These are phyloP conservation scores for Brassica juncea DNA, from an alignment of 345 rosid genomes.

Conservation along the genomic window DNA sequence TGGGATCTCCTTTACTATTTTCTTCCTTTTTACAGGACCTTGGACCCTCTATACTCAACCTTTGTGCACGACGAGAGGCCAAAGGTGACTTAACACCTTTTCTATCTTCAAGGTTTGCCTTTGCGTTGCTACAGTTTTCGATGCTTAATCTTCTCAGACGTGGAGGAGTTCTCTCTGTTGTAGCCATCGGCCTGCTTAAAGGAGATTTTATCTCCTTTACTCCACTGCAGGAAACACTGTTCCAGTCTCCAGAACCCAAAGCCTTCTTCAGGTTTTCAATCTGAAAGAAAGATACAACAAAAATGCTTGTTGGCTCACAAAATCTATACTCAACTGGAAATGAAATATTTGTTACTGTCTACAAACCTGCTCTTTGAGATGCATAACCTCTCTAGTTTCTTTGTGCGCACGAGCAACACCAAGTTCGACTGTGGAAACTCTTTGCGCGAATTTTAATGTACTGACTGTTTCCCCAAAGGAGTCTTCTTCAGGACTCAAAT, in stretches of 20 bases:
- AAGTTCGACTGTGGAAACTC: conserved; percentile 82
- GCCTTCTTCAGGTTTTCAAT: conserved; percentile 85
- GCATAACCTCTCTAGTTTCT: conserved; percentile 77
- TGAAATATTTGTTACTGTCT: not conserved
- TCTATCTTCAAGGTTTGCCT: conserved; percentile 50
- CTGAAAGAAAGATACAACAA: conserved; percentile 47
- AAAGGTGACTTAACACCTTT: conserved; percentile 57
- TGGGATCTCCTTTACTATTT: conserved; percentile 35
- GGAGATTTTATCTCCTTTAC: conserved; percentile 54
- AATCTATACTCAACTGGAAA: not conserved
- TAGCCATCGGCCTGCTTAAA: conserved; percentile 29
- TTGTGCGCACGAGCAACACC: conserved; percentile 83
- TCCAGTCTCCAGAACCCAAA: conserved; percentile 57
- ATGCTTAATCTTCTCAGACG: conserved; percentile 58
- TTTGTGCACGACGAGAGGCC: conserved; percentile 47
- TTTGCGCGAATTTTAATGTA: conserved; percentile 89
- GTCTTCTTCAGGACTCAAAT: conserved; percentile 84
- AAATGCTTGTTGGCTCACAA: not conserved
- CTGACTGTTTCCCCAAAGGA: conserved; percentile 81
- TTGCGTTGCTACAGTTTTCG: conserved; percentile 47
- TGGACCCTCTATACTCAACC: conserved; percentile 72
- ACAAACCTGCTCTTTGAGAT: conserved; percentile 81
- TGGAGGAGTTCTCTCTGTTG: conserved; percentile 70
- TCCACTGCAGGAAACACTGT: conserved; percentile 36
- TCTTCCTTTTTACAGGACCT: conserved; percentile 45